Evolutionary conservation across 768 basidiomycete genomes (phyloP), one percentile per base, ranked within the genome.

Genomic region (Tephrocybe sp.): DNA sequence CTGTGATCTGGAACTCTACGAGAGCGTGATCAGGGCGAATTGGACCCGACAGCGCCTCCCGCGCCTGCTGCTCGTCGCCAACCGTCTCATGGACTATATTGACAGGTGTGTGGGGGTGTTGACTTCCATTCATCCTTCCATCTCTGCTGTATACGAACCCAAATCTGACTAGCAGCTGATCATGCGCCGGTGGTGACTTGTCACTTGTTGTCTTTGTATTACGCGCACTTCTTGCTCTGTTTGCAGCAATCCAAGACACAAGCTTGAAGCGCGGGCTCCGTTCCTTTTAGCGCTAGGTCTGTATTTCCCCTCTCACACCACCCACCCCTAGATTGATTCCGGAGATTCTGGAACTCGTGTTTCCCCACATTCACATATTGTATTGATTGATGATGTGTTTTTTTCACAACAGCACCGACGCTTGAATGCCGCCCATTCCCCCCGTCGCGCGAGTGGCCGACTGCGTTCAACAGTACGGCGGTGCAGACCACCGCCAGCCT

Each of bases 1-100:
- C 65, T 89, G 89, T 63, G 85, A 87, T 60, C 61, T 85, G 65
- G 75, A 75, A 53, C 72, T 90, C 22, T 87, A 89, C 64, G 86
- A 91, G 62, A 73, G 68, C 56, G 60, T 89, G 39, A 66, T 90
- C 49, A 73, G 75, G 51, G 74, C 75, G 11, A 89, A 88, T 62
- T 86, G 84, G 83, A 67, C 71, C 40, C 61, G 52, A 23, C 70
- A 71, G 23, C 67, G 67, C 17, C 65, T 88, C 45, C 61, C 70
- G 50, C 71, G 68, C 51, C 60, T 84, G 19, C 59, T 88, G 47
- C 70, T 91, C 47, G 60, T 91, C 53, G 84, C 81, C 49, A 91
- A 91, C 68, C 73, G 69, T 47, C 70, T 91, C 53, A 65, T 69
- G 55, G 82, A 86, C 57, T 91, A 89, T 62, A 65, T 80, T 48